Evolutionary conservation across 805 yeast genomes (phyloP).

Genomic region (Metschnikowia amazonensis): DNA sequence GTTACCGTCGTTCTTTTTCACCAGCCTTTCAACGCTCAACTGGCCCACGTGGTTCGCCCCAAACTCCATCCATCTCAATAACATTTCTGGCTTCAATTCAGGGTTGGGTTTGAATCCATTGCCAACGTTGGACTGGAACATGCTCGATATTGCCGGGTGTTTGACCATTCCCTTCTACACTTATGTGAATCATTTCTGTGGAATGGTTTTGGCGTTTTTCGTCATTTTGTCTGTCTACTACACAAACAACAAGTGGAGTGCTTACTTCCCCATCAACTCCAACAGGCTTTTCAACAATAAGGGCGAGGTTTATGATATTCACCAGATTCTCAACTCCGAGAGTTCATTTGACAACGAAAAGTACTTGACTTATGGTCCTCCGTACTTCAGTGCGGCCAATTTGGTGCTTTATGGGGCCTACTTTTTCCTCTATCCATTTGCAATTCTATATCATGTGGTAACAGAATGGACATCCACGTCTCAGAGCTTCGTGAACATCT

Average conservation of each 20-base stretch:
- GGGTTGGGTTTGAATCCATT: slow-evolving; percentile 43
- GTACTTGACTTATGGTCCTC: slow-evolving; percentile 58
- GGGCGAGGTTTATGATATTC: slow-evolving; percentile 47
- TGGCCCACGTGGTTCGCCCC: slow-evolving; percentile 47
- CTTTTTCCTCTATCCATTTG: slow-evolving; percentile 55
- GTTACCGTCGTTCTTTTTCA: slow-evolving; percentile 40
- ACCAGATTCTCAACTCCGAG: slow-evolving; percentile 41
- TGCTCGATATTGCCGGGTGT: slow-evolving; percentile 35
- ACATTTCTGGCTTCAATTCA: slow-evolving; percentile 33
- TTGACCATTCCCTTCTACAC: slow-evolving; percentile 43
- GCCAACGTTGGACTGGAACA: slow-evolving; percentile 44
- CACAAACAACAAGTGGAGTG: slow-evolving; percentile 48
- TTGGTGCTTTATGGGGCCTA: slow-evolving; percentile 54
- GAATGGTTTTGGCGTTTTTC: slow-evolving; percentile 32
- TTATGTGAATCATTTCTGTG: slow-evolving; percentile 38
- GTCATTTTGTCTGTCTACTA: slow-evolving; percentile 37
- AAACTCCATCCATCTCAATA: slow-evolving; percentile 36
- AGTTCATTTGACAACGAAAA: slow-evolving; percentile 44
- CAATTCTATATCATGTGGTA: slow-evolving; percentile 45
- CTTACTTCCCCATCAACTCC: slow-evolving; percentile 50
- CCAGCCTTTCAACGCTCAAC: slow-evolving; percentile 37
- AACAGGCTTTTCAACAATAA: slow-evolving; percentile 49
- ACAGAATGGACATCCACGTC: slow-evolving; percentile 45
- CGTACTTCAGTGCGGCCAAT: slow-evolving; percentile 62
- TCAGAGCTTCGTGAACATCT: slow-evolving; percentile 34